phyloP scores from a whole-genome alignment of 371 early-diverging fungal genomes.

The Lichtheimia ornata region DNA sequence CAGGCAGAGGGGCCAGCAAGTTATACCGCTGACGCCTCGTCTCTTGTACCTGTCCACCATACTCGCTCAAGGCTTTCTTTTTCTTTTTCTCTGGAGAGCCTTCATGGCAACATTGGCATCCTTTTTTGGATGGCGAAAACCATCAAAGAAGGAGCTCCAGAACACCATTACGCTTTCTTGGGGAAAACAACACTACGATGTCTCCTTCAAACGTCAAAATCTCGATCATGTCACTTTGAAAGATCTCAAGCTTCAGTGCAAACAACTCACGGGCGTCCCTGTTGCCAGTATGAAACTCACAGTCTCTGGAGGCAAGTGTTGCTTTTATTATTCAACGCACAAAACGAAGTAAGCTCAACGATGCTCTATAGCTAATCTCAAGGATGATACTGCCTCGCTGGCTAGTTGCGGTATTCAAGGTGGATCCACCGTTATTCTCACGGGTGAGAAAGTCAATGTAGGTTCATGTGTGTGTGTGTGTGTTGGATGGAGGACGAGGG shows the following conservation, averaged over 20 bases:
- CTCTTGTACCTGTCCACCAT: constrained; percentile 3
- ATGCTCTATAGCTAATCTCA: constrained; percentile 50
- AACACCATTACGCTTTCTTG: constrained; percentile 37
- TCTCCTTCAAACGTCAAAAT: constrained; percentile 39
- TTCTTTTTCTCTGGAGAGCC: constrained; percentile 22
- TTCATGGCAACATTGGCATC: constrained; percentile 35
- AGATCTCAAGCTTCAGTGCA: constrained; percentile 45
- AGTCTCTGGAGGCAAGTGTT: constrained; percentile 46
- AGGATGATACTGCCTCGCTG: constrained; percentile 63
- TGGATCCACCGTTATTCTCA: constrained; percentile 47
- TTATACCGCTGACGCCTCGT: too few species aligned
- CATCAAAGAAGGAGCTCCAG: constrained; percentile 34
- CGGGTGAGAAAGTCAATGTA: constrained; percentile 61
- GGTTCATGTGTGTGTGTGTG: constrained; percentile 3
- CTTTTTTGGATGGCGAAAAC: constrained; percentile 38
- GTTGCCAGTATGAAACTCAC: constrained; percentile 46
- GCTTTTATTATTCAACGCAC: neutral
- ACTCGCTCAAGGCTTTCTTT: constrained; percentile 8
- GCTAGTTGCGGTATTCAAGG: constrained; percentile 55
- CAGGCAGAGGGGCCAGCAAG: too few species aligned
- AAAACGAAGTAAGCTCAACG: neutral
- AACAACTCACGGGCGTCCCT: constrained; percentile 44
- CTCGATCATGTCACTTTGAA: constrained; percentile 40
- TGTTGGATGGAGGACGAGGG: too few species aligned
- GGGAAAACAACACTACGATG: constrained; percentile 27